phyloP scores from a whole-genome alignment of 805 yeast species.

The Pichia exigua region DNA sequence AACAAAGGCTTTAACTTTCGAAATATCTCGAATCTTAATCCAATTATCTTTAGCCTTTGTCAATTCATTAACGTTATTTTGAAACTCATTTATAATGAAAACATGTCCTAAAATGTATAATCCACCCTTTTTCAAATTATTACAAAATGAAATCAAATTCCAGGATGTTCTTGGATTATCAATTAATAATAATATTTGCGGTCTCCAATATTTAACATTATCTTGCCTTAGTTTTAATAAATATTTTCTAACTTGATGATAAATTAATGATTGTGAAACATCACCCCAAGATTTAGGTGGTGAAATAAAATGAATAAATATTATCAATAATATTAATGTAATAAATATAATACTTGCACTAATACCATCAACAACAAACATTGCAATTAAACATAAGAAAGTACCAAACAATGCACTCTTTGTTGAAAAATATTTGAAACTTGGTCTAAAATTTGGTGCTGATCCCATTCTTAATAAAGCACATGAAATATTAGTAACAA shows the following conservation, averaged over 20 bases:
- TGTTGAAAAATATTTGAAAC: conserved; percentile 79
- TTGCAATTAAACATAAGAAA: conserved; percentile 61
- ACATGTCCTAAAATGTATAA: conserved; percentile 90
- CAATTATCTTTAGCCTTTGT: conserved; percentile 72
- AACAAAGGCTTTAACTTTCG: conserved; percentile 84
- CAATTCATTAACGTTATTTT: conserved; percentile 59
- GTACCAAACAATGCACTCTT: conserved; percentile 78
- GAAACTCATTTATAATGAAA: conserved; percentile 56
- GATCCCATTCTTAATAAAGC: conserved; percentile 78
- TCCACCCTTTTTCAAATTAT: conserved; percentile 93
- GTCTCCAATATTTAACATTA: conserved; percentile 97
- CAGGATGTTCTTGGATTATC: conserved; percentile 91
- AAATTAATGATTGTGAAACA: conserved; percentile 89
- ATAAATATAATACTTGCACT: conserved; percentile 74
- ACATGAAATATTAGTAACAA: conserved; percentile 91
- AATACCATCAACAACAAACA: conserved; percentile 90
- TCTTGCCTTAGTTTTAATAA: conserved; percentile 75
- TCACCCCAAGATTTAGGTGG: conserved; percentile 99
- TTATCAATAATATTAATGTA: conserved; percentile 56
- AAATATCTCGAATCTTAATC: conserved; percentile 71
- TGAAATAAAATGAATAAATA: conserved; percentile 78
- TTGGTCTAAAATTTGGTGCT: conserved; percentile 98
- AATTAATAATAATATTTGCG: conserved; percentile 80
- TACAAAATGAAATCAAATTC: conserved; percentile 88
- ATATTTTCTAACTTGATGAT: conserved; percentile 94